phyloP scores from a whole-genome alignment of 1,284 basidiomycete species.

The Ustilago sp. region DNA sequence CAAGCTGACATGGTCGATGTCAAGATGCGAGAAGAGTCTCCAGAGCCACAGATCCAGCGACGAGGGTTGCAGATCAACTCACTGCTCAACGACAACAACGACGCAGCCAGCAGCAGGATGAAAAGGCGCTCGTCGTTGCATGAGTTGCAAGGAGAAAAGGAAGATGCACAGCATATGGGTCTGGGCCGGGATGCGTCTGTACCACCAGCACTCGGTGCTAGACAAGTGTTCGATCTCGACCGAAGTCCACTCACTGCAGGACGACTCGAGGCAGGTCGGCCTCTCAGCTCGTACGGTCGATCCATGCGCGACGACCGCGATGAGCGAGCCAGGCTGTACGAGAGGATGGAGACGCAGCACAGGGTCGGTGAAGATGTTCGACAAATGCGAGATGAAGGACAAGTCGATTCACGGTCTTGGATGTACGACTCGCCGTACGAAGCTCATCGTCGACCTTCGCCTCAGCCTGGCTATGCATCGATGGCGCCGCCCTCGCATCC shows the following conservation, averaged over 20 bases:
- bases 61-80: conserved; percentile 61
- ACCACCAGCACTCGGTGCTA: conserved; percentile 25
- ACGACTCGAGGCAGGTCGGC: conserved; percentile 15
- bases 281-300: conserved; percentile 19
- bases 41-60: conserved; percentile 28
- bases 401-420: conserved; percentile 25
- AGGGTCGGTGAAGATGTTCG: conserved; percentile 18
- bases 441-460: conserved; percentile 30
- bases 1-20: conserved; percentile 18
- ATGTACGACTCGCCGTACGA: conserved; percentile 43
- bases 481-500: conserved; percentile 49
- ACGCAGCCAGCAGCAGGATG: conserved; percentile 9
- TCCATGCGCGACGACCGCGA: conserved; percentile 14
- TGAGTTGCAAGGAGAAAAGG: conserved; percentile 49
- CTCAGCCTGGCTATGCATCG: conserved; percentile 26
- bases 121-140: conserved; percentile 46
- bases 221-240: conserved; percentile 21
- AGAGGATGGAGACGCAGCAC: conserved; percentile 24
- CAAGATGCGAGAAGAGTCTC: conserved; percentile 37
- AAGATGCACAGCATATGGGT: conserved; percentile 2
- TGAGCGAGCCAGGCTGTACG: conserved; percentile 21
- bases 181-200: conserved; percentile 37
- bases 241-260: conserved; percentile 29
- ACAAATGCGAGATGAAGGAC: conserved; percentile 21
- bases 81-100: conserved; percentile 53